Evolutionary conservation across 257 asterid genomes (phyloP).

Genomic region (Avicennia marina): DNA sequence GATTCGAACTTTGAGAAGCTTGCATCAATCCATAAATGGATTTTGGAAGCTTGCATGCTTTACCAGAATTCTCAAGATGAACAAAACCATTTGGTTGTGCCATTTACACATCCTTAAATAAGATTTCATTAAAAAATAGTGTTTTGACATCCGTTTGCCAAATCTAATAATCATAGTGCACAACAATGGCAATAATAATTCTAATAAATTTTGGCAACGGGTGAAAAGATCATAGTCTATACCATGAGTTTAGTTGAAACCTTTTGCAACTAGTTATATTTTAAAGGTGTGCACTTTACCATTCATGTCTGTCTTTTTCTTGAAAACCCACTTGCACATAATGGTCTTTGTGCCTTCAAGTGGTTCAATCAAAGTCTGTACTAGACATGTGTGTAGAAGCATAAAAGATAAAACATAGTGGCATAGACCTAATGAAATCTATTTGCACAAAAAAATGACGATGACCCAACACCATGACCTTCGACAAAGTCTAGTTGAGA

Average conservation of each 20-base stretch:
- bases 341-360: neutral
- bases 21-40: no score
- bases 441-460: no score
- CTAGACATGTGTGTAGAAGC: no score
- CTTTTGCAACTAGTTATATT: neutral
- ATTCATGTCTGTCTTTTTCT: neutral
- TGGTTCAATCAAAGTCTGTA: neutral
- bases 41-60: slow-evolving; percentile 5
- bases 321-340: neutral
- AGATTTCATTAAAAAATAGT: neutral
- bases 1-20: no score
- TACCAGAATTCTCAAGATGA: neutral
- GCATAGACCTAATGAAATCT: no score
- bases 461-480: no score
- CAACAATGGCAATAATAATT: neutral
- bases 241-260: neutral
- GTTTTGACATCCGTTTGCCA: slow-evolving; percentile 7
- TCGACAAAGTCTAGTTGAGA: no score
- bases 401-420: no score
- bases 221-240: slow-evolving; percentile 3
- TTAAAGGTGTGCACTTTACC: neutral
- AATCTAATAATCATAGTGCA: neutral
- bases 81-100: neutral
- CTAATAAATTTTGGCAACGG: neutral
- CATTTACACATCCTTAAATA: neutral